Base-by-base conservation (phyloP, 352 stramenopile species). In the Globisporangium solare region DNA sequence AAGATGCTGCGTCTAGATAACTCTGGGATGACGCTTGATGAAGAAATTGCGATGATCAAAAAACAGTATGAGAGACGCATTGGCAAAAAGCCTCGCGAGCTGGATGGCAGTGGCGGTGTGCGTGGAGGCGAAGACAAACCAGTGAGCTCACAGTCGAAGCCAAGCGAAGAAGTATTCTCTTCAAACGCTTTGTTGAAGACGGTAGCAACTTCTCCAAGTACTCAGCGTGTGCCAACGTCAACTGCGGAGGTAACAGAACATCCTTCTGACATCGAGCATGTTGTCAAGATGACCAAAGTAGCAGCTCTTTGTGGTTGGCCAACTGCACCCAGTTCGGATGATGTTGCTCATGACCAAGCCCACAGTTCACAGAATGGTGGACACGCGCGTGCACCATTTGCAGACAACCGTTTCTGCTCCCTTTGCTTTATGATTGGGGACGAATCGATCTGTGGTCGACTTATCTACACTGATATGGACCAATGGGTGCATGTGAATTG, bases 401-500 rank as follows among this genome's bases (percentile, higher is more conserved):
- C 81, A 27, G 88, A 96, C 62, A 75, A 65, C 13, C 85, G 88
- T 1, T 85, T 80, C 51, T 97, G 88, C 37, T 67, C 67, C 13
- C 58, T 97, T 47, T 97, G 88, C 60, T 92, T 88, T 22, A 81
- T 88, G 54, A 73, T 88, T 45, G 88, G 87, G 7, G 88, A 97
- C 47, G 73, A 81, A 45, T 60, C 71, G 31, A 58, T 73, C 12
- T 91, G 81, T 43, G 89, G 89, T 11, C 76, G 89, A 2, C 68
- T 97, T 22, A 53, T 97, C 6, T 92, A 91, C 61, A 78, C 83
- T 0, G 82, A 94, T 18, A 62, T 78, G 20, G 84, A 96, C 42
- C 72, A 87, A 24, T 98, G 88, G 87, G 82, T 97, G 6, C 94
- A 98, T 66, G 66, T 92, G 7, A 96, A 96, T 58, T 98, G 94